These are phyloP conservation scores for Solanum ossicruentum DNA, from an alignment of 257 asterid genomes.

Conservation along the genomic window DNA sequence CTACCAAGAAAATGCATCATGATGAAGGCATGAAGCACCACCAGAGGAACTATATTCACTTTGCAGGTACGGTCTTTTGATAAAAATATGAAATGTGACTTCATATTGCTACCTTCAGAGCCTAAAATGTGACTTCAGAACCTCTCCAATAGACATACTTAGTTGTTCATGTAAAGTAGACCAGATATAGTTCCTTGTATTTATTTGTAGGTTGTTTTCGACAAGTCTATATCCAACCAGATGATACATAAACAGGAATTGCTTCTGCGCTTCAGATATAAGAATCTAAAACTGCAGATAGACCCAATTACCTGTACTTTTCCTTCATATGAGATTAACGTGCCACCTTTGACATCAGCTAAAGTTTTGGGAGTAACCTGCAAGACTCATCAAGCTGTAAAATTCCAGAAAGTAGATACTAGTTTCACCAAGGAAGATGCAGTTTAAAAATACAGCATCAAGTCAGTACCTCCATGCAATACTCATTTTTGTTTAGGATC, in stretches of 20 bases:
- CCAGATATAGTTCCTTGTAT: not conserved
- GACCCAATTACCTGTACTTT: slow-evolving; percentile 68
- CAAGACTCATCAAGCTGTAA: not conserved
- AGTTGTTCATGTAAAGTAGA: not conserved
- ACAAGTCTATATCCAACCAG: not conserved
- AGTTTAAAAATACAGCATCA: not conserved
- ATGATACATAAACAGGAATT: not conserved
- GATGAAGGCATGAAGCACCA: not conserved
- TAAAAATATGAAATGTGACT: no score
- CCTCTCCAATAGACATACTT: not conserved
- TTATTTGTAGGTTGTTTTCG: not conserved
- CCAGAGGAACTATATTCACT: not conserved
- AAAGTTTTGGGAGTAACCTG: slow-evolving; percentile 99
- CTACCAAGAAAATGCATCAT: not conserved
- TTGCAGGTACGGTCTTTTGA: not conserved
- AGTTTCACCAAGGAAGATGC: not conserved
- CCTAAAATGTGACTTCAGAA: not conserved
- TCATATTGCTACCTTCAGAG: not conserved
- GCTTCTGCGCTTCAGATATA: not conserved
- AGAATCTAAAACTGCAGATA: not conserved
- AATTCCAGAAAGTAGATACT: not conserved
- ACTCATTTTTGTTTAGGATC: slow-evolving; percentile 79
- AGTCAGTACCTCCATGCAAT: slow-evolving; percentile 91
- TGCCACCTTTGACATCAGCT: slow-evolving; percentile 99
- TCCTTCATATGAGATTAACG: slow-evolving; percentile 87